Evolutionary conservation across 441 rosid species (phyloP), one percentile per base, ranked within the genome.

Genomic region (Pelargonium myrrhifolium): DNA sequence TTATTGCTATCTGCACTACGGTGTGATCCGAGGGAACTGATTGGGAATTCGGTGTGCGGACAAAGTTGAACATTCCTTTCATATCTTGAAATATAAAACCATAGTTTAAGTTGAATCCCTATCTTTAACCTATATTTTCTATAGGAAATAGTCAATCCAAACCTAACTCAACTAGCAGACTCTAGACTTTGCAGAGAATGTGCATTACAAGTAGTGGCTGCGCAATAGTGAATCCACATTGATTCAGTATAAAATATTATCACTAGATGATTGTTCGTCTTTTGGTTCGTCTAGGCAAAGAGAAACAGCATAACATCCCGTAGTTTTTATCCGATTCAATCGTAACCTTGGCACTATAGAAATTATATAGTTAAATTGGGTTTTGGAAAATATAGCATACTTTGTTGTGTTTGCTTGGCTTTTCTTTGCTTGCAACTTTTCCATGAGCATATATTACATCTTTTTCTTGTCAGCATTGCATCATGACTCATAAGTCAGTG

Each of bases 121-220:
- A 7, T 6, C 8, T 11, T 0, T 6, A 42, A 42, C 47, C 47
- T 11, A 6, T 42, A 6, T 6, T 35, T 37, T 65, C 21, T 56
- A 37, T 17, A 62, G 70, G 51, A 66, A 53, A 40, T 21, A 58
- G 75, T 69, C 73, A 72, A 69, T 64, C 73, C 53, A 21, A 74
- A 75, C 82, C 76, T 72, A 74, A 74, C 77, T 68, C 77, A 71
- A 70, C 78, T 65, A 60, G 37, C 14, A 53, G 15, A 78, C 53
- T 72, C 66, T 61, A 66, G 79, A 78, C 79, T 78, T 76, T 64
- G 11, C 18, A 60, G 59, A 64, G 77, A 73, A 71, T 60, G 14
- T 65, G 12, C 65, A 69, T 55, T 62, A 63, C 65, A 72, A 55
- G 51, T 39, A 67, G 70, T 43, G 62, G 15, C 26, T 24, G 26